A percentile compares a stretch with the other conserved stretches of the same genome.
These are phyloP conservation scores for Globisporangium megalacanthum DNA, from an alignment of 352 stramenopile genomes.

Conservation along the genomic window DNA sequence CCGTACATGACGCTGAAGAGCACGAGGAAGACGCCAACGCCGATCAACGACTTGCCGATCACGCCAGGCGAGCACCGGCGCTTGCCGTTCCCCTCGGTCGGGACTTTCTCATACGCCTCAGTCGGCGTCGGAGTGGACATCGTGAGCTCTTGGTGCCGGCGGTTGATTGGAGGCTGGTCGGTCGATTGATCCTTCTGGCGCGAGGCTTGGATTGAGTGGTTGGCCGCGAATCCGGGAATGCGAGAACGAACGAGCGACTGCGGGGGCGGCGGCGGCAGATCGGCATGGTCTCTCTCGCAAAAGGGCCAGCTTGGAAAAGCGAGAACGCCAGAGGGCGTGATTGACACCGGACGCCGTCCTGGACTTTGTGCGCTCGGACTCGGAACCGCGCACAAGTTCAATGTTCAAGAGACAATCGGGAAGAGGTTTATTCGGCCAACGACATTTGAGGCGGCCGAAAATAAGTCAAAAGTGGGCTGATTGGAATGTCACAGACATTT, in stretches of 20 bases:
- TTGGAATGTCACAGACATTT: too few species aligned
- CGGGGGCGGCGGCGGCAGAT: background rate
- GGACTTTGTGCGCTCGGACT: too few species aligned
- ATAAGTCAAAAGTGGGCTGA: too few species aligned
- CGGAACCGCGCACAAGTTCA: too few species aligned
- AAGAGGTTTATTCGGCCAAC: too few species aligned
- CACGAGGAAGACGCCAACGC: conserved; percentile 23
- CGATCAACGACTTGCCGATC: conserved; percentile 30
- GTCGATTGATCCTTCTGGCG: background rate
- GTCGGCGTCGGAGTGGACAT: conserved; percentile 8
- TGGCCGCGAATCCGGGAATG: conserved; percentile 1
- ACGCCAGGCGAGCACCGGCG: conserved; percentile 21
- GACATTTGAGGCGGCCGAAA: too few species aligned
- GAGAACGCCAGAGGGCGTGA: too few species aligned
- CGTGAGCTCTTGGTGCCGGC: background rate
- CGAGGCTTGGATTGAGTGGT: conserved; percentile 1
- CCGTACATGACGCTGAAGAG: conserved; percentile 39
- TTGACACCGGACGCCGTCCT: too few species aligned
- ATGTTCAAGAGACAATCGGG: too few species aligned
- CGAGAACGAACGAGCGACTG: background rate
- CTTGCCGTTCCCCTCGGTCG: conserved; percentile 4
- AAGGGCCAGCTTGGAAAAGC: too few species aligned
- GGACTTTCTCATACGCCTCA: conserved; percentile 15
- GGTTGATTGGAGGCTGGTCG: background rate
- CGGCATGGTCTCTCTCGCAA: too few species aligned